Evolutionary conservation across 1,139 yeast genomes (phyloP).

Genomic region (Lodderomyces beijingensis): DNA sequence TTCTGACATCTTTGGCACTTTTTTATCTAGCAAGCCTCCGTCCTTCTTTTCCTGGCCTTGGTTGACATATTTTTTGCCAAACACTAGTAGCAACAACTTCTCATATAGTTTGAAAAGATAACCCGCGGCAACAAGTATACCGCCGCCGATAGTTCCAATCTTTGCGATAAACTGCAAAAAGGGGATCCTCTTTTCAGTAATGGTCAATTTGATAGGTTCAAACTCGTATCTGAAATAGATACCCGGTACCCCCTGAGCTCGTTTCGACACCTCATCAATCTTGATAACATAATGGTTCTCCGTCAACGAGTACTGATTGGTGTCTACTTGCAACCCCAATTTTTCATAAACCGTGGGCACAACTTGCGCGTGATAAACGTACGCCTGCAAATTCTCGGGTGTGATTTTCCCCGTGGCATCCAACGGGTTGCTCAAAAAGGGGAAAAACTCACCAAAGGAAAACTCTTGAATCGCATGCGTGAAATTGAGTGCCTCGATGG

Average conservation of each 20-base stretch:
- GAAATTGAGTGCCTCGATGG: conserved; percentile 57
- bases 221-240: conserved; percentile 80
- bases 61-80: conserved; percentile 49
- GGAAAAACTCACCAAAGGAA: conserved; percentile 88
- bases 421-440: conserved; percentile 79
- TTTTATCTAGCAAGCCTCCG: conserved; percentile 26
- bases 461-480: conserved; percentile 83
- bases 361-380: conserved; percentile 67
- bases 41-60: conserved; percentile 52
- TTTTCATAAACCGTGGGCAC: conserved; percentile 80
- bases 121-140: conserved; percentile 54
- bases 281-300: conserved; percentile 37
- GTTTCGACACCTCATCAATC: conserved; percentile 19
- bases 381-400: conserved; percentile 39
- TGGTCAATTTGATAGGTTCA: conserved; percentile 73
- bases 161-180: conserved; percentile 76
- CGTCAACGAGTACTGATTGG: conserved; percentile 83
- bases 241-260: conserved; percentile 58
- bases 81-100: conserved; percentile 35
- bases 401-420: conserved; percentile 67
- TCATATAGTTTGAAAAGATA: conserved; percentile 46
- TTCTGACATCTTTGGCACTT: background rate
- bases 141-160: conserved; percentile 77
- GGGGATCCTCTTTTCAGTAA: conserved; percentile 68
- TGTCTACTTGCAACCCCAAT: conserved; percentile 67